Conservation (phyloP, 2,329 filamentous ascomycete genomes). For the Microdochium paspali region DNA sequence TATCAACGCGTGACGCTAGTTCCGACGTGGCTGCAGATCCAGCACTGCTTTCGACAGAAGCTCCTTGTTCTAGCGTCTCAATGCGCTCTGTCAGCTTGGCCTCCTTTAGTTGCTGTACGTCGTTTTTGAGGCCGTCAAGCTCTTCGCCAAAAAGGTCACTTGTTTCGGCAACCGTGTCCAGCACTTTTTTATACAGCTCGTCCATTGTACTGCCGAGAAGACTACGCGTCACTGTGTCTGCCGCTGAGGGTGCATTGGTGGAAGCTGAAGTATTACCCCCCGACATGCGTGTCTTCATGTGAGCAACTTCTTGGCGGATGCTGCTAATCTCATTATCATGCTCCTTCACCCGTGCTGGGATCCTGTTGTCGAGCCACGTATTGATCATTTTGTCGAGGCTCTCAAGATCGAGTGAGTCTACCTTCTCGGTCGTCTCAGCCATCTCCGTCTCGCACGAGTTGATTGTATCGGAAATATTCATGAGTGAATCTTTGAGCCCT, state of each 20-base stretch:
- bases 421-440: not conserved
- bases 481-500: not conserved
- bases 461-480: not conserved
- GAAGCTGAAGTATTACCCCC: not conserved
- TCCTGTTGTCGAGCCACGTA: not conserved
- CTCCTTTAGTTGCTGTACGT: slow-evolving; percentile 5
- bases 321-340: not conserved
- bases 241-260: not conserved
- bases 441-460: not conserved
- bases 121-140: not conserved
- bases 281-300: not conserved
- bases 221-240: not conserved
- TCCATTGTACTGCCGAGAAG: not conserved
- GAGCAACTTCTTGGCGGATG: not conserved
- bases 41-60: not conserved
- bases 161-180: not conserved
- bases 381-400: not conserved
- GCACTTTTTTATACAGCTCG: not conserved
- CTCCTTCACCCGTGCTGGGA: not conserved
- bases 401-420: not conserved
- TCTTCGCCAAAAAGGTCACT: not conserved
- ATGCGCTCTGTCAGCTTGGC: not conserved
- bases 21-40: not conserved
- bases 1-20: not conserved
- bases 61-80: not conserved